Conservation (phyloP, 768 basidiomycete genomes). For the Lactarius hatsudake region DNA sequence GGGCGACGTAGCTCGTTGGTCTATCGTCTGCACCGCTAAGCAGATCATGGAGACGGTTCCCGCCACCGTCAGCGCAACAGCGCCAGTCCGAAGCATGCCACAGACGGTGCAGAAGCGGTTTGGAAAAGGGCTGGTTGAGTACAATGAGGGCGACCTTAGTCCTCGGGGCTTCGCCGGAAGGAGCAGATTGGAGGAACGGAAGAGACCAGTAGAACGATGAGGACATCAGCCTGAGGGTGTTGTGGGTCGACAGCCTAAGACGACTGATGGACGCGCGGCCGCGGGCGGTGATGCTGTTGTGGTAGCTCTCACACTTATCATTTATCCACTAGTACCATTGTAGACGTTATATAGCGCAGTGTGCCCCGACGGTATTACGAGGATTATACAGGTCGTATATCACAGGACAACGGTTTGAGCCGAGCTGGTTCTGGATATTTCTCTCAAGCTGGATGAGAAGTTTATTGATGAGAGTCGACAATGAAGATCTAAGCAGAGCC, state of each 20-base stretch:
- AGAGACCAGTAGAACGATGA: slow-evolving; percentile 15
- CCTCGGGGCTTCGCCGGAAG: not conserved
- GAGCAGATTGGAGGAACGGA: slow-evolving; percentile 16
- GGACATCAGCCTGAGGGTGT: slow-evolving; percentile 6
- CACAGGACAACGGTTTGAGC: not conserved
- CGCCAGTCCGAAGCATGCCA: slow-evolving; percentile 39
- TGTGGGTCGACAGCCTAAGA: not conserved
- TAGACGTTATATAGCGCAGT: not conserved
- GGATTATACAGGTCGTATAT: not conserved
- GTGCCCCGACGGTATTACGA: not conserved
- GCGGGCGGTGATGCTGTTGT: not conserved
- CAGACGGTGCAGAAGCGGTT: slow-evolving; percentile 55
- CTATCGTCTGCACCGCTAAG: slow-evolving; percentile 11
- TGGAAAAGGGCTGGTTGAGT: slow-evolving; percentile 84
- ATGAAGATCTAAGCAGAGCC: slow-evolving; percentile 18
- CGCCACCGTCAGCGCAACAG: slow-evolving; percentile 59
- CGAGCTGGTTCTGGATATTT: not conserved
- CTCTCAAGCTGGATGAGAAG: not conserved
- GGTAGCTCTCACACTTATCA: not conserved
- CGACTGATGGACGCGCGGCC: not conserved
- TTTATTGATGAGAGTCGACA: not conserved
- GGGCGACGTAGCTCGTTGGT: not conserved
- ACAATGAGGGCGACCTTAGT: slow-evolving; percentile 63
- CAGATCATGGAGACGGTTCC: slow-evolving; percentile 62
- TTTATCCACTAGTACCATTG: not conserved